These are phyloP conservation scores for Sisymbrium irio DNA, from an alignment of 345 rosid species.

Conservation along the genomic window DNA sequence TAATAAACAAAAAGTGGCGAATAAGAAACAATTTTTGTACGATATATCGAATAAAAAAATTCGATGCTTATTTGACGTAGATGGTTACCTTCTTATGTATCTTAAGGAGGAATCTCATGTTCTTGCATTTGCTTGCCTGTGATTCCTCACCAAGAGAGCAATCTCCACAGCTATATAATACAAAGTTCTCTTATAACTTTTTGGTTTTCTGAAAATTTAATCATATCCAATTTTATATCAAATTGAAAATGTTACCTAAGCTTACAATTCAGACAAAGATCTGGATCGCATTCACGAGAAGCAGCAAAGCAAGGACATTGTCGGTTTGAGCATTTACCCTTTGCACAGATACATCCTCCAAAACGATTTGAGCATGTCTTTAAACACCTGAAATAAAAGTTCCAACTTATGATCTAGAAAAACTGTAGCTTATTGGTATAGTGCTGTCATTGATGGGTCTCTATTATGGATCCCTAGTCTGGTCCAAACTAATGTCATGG, in stretches of 20 bases:
- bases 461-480: neutral
- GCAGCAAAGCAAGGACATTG: slow-evolving; percentile 96
- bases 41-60: neutral
- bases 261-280: slow-evolving; percentile 83
- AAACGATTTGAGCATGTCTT: slow-evolving; percentile 84
- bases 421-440: neutral
- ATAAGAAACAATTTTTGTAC: neutral
- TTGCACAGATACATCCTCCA: slow-evolving; percentile 89
- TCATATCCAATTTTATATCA: neutral
- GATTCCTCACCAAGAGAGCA: slow-evolving; percentile 67
- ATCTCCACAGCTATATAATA: slow-evolving; percentile 67
- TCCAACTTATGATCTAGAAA: neutral
- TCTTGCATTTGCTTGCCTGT: slow-evolving; percentile 77
- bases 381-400: slow-evolving; percentile 51
- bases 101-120: slow-evolving; percentile 79
- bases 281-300: slow-evolving; percentile 95
- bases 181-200: neutral
- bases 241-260: slow-evolving; percentile 50
- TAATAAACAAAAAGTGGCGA: neutral
- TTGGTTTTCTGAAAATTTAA: neutral
- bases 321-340: slow-evolving; percentile 80
- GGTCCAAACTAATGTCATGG: neutral
- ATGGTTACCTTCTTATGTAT: slow-evolving; percentile 71
- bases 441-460: neutral
- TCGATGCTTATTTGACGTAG: neutral